A percentile compares a stretch with the other conserved stretches of the same genome.
Conservation (phyloP, 768 basidiomycete genomes). For the Phaeotremella skinneri region DNA sequence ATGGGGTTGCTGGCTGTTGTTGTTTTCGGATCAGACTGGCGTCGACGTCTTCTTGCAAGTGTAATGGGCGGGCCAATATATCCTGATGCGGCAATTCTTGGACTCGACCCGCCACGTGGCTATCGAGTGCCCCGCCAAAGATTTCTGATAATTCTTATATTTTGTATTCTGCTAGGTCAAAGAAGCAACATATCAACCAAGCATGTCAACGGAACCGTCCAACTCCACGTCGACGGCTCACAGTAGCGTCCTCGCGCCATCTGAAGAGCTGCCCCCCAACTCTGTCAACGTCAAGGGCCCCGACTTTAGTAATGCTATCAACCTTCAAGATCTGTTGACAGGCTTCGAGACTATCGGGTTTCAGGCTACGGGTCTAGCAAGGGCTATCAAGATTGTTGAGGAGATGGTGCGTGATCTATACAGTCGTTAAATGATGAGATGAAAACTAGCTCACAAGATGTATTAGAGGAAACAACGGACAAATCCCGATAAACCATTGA, state of each 20-base stretch:
- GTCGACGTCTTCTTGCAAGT: too few species aligned
- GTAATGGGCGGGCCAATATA: too few species aligned
- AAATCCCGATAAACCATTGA: conserved; percentile 69
- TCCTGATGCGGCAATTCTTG: too few species aligned
- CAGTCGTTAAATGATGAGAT: neutral
- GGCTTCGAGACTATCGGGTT: conserved; percentile 92
- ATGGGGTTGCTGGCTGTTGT: neutral
- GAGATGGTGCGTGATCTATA: conserved; percentile 67
- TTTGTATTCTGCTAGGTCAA: too few species aligned
- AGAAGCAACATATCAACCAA: too few species aligned
- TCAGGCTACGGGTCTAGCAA: conserved; percentile 89
- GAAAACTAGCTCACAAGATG: neutral
- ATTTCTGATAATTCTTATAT: too few species aligned
- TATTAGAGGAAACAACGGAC: conserved; percentile 76
- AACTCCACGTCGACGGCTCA: conserved; percentile 37
- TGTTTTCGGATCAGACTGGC: too few species aligned
- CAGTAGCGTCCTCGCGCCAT: conserved; percentile 45
- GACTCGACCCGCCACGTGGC: too few species aligned
- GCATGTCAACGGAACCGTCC: conserved; percentile 10
- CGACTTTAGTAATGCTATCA: conserved; percentile 69
- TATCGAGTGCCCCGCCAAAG: too few species aligned
- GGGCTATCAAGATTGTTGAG: conserved; percentile 85
- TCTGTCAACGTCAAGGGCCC: conserved; percentile 69
- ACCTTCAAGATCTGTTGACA: conserved; percentile 66
- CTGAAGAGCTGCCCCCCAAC: conserved; percentile 41